phyloP scores from a whole-genome alignment of 805 yeast species.

The Kregervanrija pseudodelftensis region DNA sequence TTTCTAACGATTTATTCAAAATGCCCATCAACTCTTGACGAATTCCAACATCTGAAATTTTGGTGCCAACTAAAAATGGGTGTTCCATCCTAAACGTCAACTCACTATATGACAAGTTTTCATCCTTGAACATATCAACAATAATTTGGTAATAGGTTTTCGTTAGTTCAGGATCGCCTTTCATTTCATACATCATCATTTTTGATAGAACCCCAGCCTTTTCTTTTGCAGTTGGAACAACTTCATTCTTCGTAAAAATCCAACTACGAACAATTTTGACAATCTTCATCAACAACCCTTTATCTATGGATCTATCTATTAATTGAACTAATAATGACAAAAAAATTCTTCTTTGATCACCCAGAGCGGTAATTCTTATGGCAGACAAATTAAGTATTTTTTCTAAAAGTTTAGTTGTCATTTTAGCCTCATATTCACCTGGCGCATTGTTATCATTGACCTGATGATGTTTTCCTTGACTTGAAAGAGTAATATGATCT shows the following conservation, averaged over 20 bases:
- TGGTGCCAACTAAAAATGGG: slow-evolving; percentile 90
- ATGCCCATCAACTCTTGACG: slow-evolving; percentile 76
- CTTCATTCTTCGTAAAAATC: slow-evolving; percentile 78
- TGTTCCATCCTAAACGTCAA: slow-evolving; percentile 93
- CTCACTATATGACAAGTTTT: slow-evolving; percentile 72
- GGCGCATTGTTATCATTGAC: slow-evolving; percentile 15
- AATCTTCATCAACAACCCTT: slow-evolving; percentile 64
- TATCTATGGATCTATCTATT: slow-evolving; percentile 82
- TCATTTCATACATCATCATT: slow-evolving; percentile 85
- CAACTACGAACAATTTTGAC: slow-evolving; percentile 75
- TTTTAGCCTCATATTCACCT: slow-evolving; percentile 65
- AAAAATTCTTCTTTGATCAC: slow-evolving; percentile 89
- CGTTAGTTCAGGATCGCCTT: slow-evolving; percentile 76
- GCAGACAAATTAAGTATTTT: slow-evolving; percentile 73
- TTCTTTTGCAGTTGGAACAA: slow-evolving; percentile 92
- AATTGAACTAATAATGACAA: slow-evolving; percentile 80
- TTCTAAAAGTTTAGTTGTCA: slow-evolving; percentile 69
- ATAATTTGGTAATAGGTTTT: slow-evolving; percentile 80
- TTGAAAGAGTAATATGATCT: slow-evolving; percentile 69
- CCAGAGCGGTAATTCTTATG: slow-evolving; percentile 74
- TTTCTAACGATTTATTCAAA: slow-evolving; percentile 69
- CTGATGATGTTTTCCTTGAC: slow-evolving; percentile 31
- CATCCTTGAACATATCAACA: slow-evolving; percentile 79
- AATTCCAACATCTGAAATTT: slow-evolving; percentile 66
- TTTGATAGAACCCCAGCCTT: slow-evolving; percentile 90